Evolutionary conservation across 2,329 filamentous ascomycete species (phyloP).

Genomic region (Pestalotiopsis sp.): DNA sequence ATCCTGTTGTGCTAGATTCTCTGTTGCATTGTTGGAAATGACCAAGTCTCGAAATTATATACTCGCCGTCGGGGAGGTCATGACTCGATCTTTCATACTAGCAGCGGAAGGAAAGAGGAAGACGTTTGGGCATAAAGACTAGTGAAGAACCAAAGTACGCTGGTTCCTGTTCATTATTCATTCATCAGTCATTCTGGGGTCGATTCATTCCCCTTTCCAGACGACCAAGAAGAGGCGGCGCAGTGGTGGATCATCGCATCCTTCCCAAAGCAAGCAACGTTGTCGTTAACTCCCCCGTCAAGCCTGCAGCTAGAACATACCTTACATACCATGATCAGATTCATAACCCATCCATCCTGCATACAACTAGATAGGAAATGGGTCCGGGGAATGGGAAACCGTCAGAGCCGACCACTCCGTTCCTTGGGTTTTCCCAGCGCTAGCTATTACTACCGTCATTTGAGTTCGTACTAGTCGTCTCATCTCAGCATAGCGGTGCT

Average conservation of each 20-base stretch:
- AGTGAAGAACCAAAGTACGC: too few relatives aligned
- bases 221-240: background rate
- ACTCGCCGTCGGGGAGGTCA: too few relatives aligned
- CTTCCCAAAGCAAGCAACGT: background rate
- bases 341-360: background rate
- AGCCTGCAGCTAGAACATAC: background rate
- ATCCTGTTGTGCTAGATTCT: background rate
- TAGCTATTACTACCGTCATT: background rate
- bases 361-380: background rate
- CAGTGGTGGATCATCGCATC: background rate
- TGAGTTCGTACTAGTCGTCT: slow-evolving; percentile 1
- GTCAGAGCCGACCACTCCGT: background rate
- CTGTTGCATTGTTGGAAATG: too few relatives aligned
- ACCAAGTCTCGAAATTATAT: too few relatives aligned
- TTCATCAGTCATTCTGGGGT: background rate
- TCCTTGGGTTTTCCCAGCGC: background rate
- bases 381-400: slow-evolving; percentile 5
- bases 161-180: too few relatives aligned
- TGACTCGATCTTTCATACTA: too few relatives aligned
- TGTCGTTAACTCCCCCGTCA: background rate
- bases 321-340: background rate
- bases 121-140: too few relatives aligned
- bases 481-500: background rate
- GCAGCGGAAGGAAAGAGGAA: too few relatives aligned
- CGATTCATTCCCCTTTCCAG: background rate